These are phyloP conservation scores for Alternaria rosae DNA, from an alignment of 2,329 filamentous ascomycete genomes.

Conservation along the genomic window DNA sequence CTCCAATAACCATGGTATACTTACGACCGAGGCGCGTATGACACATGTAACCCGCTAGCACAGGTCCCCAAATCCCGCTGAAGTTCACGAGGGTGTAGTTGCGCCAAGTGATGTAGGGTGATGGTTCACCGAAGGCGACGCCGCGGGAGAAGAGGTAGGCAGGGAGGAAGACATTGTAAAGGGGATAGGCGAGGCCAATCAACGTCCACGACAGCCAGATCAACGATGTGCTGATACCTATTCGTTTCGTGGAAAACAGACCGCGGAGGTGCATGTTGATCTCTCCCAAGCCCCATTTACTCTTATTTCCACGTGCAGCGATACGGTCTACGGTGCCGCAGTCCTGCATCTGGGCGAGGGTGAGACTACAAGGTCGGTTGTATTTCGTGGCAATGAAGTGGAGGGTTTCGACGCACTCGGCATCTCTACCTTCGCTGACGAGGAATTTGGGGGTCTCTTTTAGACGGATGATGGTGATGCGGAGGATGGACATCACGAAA, in stretches of 20 bases:
- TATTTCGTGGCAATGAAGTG: slow-evolving; percentile 61
- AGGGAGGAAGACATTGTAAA: slow-evolving; percentile 78
- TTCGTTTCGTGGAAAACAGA: slow-evolving; percentile 67
- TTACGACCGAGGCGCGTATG: slow-evolving; percentile 37
- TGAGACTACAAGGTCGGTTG: slow-evolving; percentile 61
- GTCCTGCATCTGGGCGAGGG: slow-evolving; percentile 57
- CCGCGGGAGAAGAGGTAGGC: slow-evolving; percentile 69
- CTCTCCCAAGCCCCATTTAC: slow-evolving; percentile 50
- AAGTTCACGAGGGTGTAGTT: slow-evolving; percentile 76
- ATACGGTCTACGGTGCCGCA: slow-evolving; percentile 50
- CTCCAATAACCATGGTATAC: slow-evolving; percentile 62
- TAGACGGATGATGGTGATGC: slow-evolving; percentile 62
- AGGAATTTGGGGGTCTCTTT: slow-evolving; percentile 66
- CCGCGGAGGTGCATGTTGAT: slow-evolving; percentile 66
- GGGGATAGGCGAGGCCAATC: slow-evolving; percentile 75
- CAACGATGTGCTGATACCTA: slow-evolving; percentile 67
- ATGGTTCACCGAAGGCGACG: slow-evolving; percentile 61
- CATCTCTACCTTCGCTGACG: slow-evolving; percentile 61
- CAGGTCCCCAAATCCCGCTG: slow-evolving; percentile 71
- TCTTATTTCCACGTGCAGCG: slow-evolving; percentile 34
- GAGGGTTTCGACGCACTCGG: slow-evolving; percentile 59
- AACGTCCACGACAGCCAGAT: slow-evolving; percentile 75
- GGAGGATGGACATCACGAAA: slow-evolving; percentile 61
- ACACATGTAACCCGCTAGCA: slow-evolving; percentile 73
- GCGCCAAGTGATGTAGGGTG: slow-evolving; percentile 68